A percentile compares a stretch with the other conserved stretches of the same genome.
phyloP scores from a whole-genome alignment of 306 rosid species.

The Sechiopsis laciniata region DNA sequence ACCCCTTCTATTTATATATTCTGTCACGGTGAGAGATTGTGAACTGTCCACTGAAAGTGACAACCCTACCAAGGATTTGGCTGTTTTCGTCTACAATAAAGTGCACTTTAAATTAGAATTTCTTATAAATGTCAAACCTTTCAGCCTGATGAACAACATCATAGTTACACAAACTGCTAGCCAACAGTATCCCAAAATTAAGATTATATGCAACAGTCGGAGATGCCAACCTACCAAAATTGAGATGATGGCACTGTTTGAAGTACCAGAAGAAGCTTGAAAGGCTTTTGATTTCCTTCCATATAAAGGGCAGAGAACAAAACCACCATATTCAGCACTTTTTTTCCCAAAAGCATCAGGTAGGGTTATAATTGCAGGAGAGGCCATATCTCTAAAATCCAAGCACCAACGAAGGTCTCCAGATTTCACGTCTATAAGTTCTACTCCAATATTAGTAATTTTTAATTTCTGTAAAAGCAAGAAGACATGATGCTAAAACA shows the following conservation, averaged over 20 bases:
- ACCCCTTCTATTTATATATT: constrained; percentile 84
- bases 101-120: constrained; percentile 23
- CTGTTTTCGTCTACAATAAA: constrained; percentile 78
- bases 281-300: constrained; percentile 96
- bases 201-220: constrained; percentile 7
- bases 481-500: constrained; percentile 30
- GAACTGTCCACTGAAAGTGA: constrained; percentile 75
- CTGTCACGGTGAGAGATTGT: constrained; percentile 60
- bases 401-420: constrained; percentile 99
- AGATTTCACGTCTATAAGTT: constrained; percentile 61
- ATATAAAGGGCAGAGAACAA: constrained; percentile 84
- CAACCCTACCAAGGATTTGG: constrained; percentile 81
- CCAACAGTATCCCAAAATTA: background rate
- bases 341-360: constrained; percentile 69
- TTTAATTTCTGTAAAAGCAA: constrained; percentile 67
- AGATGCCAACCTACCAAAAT: constrained; percentile 57
- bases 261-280: constrained; percentile 83
- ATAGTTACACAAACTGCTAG: constrained; percentile 21
- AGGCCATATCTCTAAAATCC: constrained; percentile 97
- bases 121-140: constrained; percentile 20
- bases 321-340: constrained; percentile 68
- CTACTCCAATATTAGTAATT: constrained; percentile 78
- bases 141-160: constrained; percentile 17
- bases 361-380: constrained; percentile 75
- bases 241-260: constrained; percentile 68